phyloP scores from a whole-genome alignment of 345 rosid genomes.

The Moringa oleifera region DNA sequence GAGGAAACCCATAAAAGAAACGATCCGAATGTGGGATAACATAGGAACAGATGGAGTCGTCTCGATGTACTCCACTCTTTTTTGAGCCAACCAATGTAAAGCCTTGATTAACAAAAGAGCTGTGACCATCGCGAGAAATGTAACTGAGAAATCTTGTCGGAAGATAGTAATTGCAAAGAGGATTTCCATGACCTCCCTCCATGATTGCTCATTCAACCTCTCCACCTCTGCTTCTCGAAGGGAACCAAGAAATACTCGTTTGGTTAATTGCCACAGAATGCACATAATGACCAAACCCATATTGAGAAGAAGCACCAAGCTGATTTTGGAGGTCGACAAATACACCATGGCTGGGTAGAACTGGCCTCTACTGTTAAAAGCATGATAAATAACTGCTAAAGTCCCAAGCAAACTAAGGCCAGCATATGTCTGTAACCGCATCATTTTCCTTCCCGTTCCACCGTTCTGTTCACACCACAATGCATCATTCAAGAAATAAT shows the following conservation, averaged over 20 bases:
- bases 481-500: background rate
- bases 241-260: slow-evolving; percentile 72
- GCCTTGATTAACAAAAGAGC: slow-evolving; percentile 74
- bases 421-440: slow-evolving; percentile 73
- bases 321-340: slow-evolving; percentile 82
- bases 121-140: slow-evolving; percentile 80
- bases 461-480: slow-evolving; percentile 8
- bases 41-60: slow-evolving; percentile 79
- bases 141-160: slow-evolving; percentile 81
- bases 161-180: slow-evolving; percentile 92
- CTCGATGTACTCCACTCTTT: slow-evolving; percentile 94
- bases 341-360: slow-evolving; percentile 88
- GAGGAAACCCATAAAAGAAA: slow-evolving; percentile 77
- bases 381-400: slow-evolving; percentile 63
- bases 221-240: slow-evolving; percentile 96
- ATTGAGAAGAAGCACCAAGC: slow-evolving; percentile 71
- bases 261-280: slow-evolving; percentile 69
- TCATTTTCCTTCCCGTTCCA: slow-evolving; percentile 34
- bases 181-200: slow-evolving; percentile 96
- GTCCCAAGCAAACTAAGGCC: slow-evolving; percentile 57
- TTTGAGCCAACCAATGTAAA: slow-evolving; percentile 93
- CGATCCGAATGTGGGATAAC: slow-evolving; percentile 64
- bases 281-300: slow-evolving; percentile 84
- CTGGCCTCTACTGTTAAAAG: slow-evolving; percentile 76
- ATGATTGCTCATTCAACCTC: slow-evolving; percentile 84